Conservation (phyloP, 2,329 filamentous ascomycete species). For the Colletotrichum gigasporum region DNA sequence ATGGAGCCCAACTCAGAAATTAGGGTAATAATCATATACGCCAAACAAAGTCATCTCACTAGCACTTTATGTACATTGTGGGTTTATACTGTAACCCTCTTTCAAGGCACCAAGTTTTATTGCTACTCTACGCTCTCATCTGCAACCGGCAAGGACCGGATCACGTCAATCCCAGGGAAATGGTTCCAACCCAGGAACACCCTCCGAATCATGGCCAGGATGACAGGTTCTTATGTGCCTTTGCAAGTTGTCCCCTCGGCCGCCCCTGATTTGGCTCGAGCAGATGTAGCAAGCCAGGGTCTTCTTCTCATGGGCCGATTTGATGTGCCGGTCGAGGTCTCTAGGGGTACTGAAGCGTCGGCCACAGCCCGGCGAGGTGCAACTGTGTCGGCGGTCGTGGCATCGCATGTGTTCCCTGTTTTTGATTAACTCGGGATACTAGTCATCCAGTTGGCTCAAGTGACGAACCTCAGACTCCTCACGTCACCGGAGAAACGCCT, state of each 20-base stretch:
- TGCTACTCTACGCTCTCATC: too few relatives aligned
- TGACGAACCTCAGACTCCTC: neutral
- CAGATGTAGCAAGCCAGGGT: neutral
- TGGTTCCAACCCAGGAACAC: neutral
- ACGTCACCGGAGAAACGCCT: neutral
- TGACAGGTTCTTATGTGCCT: neutral
- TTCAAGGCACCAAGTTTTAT: too few relatives aligned
- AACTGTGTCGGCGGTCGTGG: neutral
- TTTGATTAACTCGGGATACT: neutral
- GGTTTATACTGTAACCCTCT: too few relatives aligned
- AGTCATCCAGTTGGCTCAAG: neutral
- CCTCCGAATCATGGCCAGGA: too few relatives aligned
- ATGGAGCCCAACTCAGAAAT: too few relatives aligned
- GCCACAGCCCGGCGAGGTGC: neutral
- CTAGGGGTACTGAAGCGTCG: neutral
- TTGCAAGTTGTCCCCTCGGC: neutral
- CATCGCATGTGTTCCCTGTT: slow-evolving; percentile 1
- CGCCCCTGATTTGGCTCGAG: neutral
- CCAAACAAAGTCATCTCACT: too few relatives aligned
- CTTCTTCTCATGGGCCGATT: neutral
- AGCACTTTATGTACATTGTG: too few relatives aligned
- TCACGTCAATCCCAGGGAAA: too few relatives aligned
- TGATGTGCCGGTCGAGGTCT: neutral
- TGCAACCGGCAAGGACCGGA: too few relatives aligned
- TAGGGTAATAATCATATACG: too few relatives aligned